Evolutionary conservation across 2,329 filamentous ascomycete genomes (phyloP), one percentile per base, ranked within the genome.

Genomic region (Cordyceps pruinosa): DNA sequence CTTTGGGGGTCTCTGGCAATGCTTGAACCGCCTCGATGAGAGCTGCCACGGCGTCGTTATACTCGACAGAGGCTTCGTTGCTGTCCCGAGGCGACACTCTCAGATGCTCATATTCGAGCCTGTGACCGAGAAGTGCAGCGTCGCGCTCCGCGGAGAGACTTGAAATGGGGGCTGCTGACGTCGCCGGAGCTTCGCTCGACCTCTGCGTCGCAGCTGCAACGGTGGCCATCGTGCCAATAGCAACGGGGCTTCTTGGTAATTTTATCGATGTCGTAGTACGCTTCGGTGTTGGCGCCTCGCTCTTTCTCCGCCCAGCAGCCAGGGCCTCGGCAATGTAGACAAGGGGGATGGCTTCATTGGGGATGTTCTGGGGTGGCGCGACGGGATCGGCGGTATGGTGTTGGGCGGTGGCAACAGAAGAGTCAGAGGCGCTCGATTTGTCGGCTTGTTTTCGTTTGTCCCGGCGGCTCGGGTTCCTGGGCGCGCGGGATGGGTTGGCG

Each of bases 381-480:
- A 13, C 21, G 19, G 17, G 39, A 19, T 37, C 15, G 15, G 39
- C 13, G 26, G 30, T 9, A 3, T 10, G 30, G 25, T 39, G 26
- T 26, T n/a, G 28, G 23, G 41, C 1, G 5, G 19, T 10, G 9
- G 37, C 1, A 5, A 25, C 13, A 5, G 28, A 6, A n/a, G 21
- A 9, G 41, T 12, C 10, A 3, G 28, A 28, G 17, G 7, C 23
- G 17, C 17, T 44, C 9, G 19, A 19, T 12, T 17, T 34, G 9
- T 42, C 46, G 30, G 23, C 12, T 12, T 17, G 19, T 32, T 19
- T 35, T 47, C 64, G 64, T 47, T 65, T 63, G 10, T 63, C 65
- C 5, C 68, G 69, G 48, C 70, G 69, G 23, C 66, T 57, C 17
- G 64, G 62, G n/a, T 62, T 68, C 39, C 58, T 64, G 17, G 63